phyloP scores from a whole-genome alignment of 1,139 yeast genomes.

The Yamadazyma blattariae region DNA sequence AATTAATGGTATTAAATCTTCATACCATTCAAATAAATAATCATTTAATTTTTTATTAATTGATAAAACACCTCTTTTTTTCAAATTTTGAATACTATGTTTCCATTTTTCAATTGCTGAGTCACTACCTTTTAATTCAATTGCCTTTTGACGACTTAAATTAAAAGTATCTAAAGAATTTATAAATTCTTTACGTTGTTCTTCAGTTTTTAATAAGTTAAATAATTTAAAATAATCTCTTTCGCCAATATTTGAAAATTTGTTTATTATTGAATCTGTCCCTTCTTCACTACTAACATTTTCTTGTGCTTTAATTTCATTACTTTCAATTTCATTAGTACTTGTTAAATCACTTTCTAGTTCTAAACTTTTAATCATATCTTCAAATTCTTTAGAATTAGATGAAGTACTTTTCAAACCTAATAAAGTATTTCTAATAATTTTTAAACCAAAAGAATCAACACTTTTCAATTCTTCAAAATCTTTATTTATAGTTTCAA shows the following conservation, averaged over 20 bases:
- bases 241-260: slow-evolving; percentile 33
- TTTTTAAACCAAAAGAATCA: slow-evolving; percentile 75
- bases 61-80: slow-evolving; percentile 58
- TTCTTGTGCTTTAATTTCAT: slow-evolving; percentile 7
- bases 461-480: slow-evolving; percentile 64
- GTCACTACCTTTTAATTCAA: slow-evolving; percentile 78
- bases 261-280: too few species aligned
- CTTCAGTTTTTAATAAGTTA: slow-evolving; percentile 45
- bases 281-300: slow-evolving; percentile 31
- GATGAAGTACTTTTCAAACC: slow-evolving; percentile 49
- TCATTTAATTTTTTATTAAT: slow-evolving; percentile 64
- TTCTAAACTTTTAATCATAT: too few species aligned
- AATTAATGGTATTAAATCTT: slow-evolving; percentile 65
- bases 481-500: slow-evolving; percentile 45
- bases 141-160: slow-evolving; percentile 65
- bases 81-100: slow-evolving; percentile 71
- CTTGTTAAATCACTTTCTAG: slow-evolving; percentile 20
- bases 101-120: slow-evolving; percentile 90
- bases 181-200: slow-evolving; percentile 58
- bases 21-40: slow-evolving; percentile 76
- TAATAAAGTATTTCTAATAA: slow-evolving; percentile 72
- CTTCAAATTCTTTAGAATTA: slow-evolving; percentile 8
- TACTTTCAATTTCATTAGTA: not conserved
- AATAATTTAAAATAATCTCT: slow-evolving; percentile 67
- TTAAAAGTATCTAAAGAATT: slow-evolving; percentile 66